Conservation (phyloP, 148 eudicot genomes). For the Amaranthus cruentus region DNA sequence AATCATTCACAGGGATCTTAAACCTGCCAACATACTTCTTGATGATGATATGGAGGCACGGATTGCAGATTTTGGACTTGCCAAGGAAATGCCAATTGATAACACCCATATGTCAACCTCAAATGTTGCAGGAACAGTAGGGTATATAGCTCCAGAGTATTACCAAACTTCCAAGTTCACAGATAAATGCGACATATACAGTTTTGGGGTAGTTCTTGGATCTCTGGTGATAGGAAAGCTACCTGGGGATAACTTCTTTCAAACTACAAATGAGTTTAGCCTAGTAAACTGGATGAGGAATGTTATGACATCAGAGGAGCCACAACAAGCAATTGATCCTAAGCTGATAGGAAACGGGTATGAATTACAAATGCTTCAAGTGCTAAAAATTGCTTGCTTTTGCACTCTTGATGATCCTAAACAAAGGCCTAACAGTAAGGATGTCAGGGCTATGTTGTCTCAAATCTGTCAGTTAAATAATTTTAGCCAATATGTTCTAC, state of each 20-base stretch:
- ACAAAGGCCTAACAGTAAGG: constrained; percentile 94
- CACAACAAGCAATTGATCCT: constrained; percentile 60
- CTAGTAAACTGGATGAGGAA: constrained; percentile 83
- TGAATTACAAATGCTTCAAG: constrained; percentile 88
- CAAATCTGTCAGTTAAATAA: constrained; percentile 47
- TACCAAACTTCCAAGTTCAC: constrained; percentile 80
- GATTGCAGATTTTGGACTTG: constrained; percentile 89
- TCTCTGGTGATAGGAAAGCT: constrained; percentile 70
- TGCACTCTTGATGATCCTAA: constrained; percentile 80
- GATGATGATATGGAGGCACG: constrained; percentile 93
- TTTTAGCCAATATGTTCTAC: background rate
- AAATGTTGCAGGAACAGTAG: constrained; percentile 76
- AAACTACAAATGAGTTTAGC: constrained; percentile 52
- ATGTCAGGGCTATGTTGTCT: constrained; percentile 63
- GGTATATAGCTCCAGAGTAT: constrained; percentile 93
- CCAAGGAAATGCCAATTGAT: constrained; percentile 64
- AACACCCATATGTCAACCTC: constrained; percentile 67
- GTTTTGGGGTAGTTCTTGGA: constrained; percentile 78
- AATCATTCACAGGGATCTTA: constrained; percentile 86
- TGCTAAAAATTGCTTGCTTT: constrained; percentile 82
- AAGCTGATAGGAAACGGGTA: constrained; percentile 60
- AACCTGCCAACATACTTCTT: constrained; percentile 75
- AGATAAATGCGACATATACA: constrained; percentile 82
- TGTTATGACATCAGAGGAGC: constrained; percentile 62
- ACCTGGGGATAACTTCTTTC: constrained; percentile 70